Percentiles rank a stretch among this genome's conserved stretches.
Conservation (phyloP, 1,139 yeast species). For the Kurtzmaniella quercitrusa region DNA sequence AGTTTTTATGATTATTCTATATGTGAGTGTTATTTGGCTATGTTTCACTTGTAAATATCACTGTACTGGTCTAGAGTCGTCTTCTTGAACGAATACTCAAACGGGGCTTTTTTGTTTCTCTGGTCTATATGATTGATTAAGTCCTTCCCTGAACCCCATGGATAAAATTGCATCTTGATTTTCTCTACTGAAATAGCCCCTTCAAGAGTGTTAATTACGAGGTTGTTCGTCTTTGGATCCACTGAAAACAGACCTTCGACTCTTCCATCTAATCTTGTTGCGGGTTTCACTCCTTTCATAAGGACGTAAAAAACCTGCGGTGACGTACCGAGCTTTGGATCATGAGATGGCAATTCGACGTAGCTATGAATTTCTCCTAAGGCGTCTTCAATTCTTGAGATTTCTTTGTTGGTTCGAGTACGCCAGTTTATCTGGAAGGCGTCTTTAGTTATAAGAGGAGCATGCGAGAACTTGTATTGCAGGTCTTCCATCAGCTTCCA, state of each 20-base stretch:
- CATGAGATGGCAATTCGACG: conserved; percentile 10
- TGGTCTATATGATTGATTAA: conserved; percentile 39
- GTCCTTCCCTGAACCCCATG: conserved; percentile 37
- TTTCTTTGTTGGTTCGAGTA: conserved; percentile 26
- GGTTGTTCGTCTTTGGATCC: conserved; percentile 13
- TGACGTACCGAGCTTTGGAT: background rate
- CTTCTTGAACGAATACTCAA: background rate
- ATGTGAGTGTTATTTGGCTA: no score
- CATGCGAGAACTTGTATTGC: conserved; percentile 45
- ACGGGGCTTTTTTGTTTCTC: conserved; percentile 35
- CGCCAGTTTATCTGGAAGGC: conserved; percentile 47
- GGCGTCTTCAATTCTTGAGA: conserved; percentile 47
- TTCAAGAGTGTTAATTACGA: conserved; percentile 41
- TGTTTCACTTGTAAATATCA: background rate
- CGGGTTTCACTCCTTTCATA: conserved; percentile 28
- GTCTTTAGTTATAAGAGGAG: conserved; percentile 47
- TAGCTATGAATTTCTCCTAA: conserved; percentile 58
- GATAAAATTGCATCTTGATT: conserved; percentile 54
- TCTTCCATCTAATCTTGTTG: background rate
- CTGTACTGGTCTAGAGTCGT: background rate
- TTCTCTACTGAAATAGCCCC: conserved; percentile 31
- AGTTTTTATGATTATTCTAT: no score
- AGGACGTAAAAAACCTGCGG: conserved; percentile 39
- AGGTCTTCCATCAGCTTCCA: conserved; percentile 13
- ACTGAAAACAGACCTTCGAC: conserved; percentile 22